Evolutionary conservation across 768 basidiomycete genomes (phyloP), one percentile per base, ranked within the genome.

Genomic region (Postia placenta): DNA sequence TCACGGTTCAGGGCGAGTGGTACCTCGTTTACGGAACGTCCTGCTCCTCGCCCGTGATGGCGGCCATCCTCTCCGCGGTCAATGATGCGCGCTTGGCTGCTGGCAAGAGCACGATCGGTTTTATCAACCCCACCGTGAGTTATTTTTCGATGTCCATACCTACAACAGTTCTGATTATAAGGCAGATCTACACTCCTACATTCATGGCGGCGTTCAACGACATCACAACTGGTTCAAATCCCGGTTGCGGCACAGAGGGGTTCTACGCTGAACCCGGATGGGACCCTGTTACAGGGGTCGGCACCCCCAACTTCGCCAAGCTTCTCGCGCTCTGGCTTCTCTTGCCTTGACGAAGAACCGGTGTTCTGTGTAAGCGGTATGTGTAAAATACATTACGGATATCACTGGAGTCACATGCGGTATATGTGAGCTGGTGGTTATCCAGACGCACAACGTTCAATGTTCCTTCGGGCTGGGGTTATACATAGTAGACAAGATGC

Each of bases 51-150:
- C 86, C 85, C 0, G 70, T 81, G 0, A 81, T 87, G 45, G 75
- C 86, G 4, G 75, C 72, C 12, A 67, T 87, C 36, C 67, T 86
- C 11, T 72, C 83, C 4, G 73, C 86, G 50, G 62, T 87, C 33
- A 71, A 70, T 45, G 68, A 67, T 47, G 60, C 59, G 15, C 60
- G 60, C 14, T 41, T 70, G 30, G 56, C 64, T 5, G 48, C 49
- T 4, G 62, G 64, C 1, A 62, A 61, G 45, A 39, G 51, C 4
- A 45, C 68, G 1, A 60, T 71, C 6, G 69, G 69, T 1, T 70
- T 67, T 62, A 58, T 71, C 45, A 69, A 70, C 56, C 67, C 69
- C 15, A 50, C 52, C 4, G 57, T 58, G 24, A n/a, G 52, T 51
- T 45, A 7, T 42, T 35, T 17, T 20, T 15, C 20, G 1, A 27